Conservation (phyloP, 1,139 yeast species). For the Kodamaea sp. region DNA sequence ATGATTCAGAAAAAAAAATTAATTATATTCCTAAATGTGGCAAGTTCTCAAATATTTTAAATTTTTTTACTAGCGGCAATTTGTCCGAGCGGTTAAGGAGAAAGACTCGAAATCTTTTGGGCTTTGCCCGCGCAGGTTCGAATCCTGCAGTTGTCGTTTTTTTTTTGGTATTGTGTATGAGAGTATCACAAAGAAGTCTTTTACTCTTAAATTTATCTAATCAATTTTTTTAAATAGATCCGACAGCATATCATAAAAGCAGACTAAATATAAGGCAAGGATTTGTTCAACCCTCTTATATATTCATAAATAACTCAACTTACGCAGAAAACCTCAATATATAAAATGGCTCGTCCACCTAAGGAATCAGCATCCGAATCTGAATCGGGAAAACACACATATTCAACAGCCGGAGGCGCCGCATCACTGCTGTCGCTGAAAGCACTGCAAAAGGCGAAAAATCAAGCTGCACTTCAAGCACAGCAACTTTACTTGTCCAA, state of each 20-base stretch:
- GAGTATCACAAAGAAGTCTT: background rate
- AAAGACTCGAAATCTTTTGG: conserved; percentile 52
- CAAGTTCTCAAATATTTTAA: background rate
- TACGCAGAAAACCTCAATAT: background rate
- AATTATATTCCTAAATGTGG: background rate
- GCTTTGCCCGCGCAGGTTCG: conserved; percentile 36
- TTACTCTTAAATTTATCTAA: background rate
- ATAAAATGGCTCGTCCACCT: conserved; percentile 14
- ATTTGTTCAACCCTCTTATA: background rate
- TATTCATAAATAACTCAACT: background rate
- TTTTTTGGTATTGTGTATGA: conserved; percentile 9
- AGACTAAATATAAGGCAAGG: too few species aligned
- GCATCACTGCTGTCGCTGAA: conserved; percentile 24
- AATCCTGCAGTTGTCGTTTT: conserved; percentile 33
- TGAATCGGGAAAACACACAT: conserved; percentile 28
- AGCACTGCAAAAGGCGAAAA: conserved; percentile 50
- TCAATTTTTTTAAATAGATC: too few species aligned
- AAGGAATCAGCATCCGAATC: conserved; percentile 45
- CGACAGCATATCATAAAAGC: too few species aligned
- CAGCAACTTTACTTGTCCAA: conserved; percentile 57
- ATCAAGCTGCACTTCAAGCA: conserved; percentile 54
- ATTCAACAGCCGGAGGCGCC: conserved; percentile 2
- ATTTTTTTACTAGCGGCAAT: conserved; percentile 29
- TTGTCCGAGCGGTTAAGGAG: conserved; percentile 60
- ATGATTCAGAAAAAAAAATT: background rate